Percentiles rank a stretch among this genome's conserved stretches.
phyloP scores from a whole-genome alignment of 2,329 filamentous ascomycete species.

The Botryotinia narcissicola region DNA sequence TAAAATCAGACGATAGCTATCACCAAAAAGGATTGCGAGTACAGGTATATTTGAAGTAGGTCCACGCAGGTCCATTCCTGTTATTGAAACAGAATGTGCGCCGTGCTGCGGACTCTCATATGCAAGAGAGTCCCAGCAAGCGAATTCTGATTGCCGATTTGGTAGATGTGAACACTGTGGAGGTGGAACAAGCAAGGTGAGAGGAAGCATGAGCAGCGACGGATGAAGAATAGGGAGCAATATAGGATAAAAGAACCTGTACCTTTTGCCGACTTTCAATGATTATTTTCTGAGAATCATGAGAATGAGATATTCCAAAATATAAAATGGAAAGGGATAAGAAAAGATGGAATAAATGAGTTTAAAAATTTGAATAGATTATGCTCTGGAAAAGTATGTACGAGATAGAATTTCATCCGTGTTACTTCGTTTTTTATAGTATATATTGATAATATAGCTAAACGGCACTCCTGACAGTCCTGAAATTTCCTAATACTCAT shows the following conservation, averaged over 20 bases:
- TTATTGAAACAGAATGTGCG: not conserved
- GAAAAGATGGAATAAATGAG: not conserved
- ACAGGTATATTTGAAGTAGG: not conserved
- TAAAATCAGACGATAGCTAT: fast-evolving
- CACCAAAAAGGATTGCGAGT: too few relatives aligned
- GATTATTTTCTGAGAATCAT: not conserved
- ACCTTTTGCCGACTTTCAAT: not conserved
- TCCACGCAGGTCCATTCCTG: not conserved
- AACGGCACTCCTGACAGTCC: not conserved
- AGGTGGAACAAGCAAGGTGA: too few relatives aligned
- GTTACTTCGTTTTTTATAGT: not conserved
- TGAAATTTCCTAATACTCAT: not conserved
- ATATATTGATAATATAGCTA: not conserved
- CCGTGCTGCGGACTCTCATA: too few relatives aligned
- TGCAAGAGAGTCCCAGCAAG: not conserved
- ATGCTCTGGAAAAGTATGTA: too few relatives aligned
- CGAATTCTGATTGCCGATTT: not conserved
- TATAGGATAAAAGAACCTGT: not conserved
- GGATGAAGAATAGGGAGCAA: not conserved
- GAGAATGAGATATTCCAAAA: not conserved
- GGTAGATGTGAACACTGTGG: not conserved
- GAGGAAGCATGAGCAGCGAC: not conserved
- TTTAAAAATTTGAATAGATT: not conserved
- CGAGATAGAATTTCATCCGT: too few relatives aligned
- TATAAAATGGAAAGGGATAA: not conserved